phyloP scores from a whole-genome alignment of 768 basidiomycete genomes.

The Macrolepiota dolichaula region DNA sequence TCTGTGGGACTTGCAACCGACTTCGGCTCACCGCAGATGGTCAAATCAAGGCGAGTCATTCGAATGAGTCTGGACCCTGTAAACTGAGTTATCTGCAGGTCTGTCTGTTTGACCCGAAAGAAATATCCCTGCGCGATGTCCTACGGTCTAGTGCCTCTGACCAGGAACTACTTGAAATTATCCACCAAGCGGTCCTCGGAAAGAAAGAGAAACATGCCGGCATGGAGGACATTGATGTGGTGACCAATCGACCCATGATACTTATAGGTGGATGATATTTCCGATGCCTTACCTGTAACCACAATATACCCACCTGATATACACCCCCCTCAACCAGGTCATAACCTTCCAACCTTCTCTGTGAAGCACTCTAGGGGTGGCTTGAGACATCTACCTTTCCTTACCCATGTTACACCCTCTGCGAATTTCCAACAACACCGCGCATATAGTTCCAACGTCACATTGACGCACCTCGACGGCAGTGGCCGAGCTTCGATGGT shows the following conservation, averaged over 20 bases:
- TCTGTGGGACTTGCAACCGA: constrained; percentile 82
- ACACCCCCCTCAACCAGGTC: constrained; percentile 2
- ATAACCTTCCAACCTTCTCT: background rate
- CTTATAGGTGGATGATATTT: constrained; percentile 84
- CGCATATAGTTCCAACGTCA: constrained; percentile 24
- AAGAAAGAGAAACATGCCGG: constrained; percentile 84
- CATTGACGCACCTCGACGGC: constrained; percentile 70
- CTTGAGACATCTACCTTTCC: background rate
- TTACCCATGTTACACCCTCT: background rate
- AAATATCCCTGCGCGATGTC: constrained; percentile 76
- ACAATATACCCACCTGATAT: constrained; percentile 18
- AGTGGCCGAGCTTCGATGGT: constrained; percentile 80
- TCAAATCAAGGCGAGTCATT: constrained; percentile 66
- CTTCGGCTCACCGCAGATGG: constrained; percentile 87
- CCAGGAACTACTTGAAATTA: constrained; percentile 53
- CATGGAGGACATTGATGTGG: constrained; percentile 77
- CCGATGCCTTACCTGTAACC: constrained; percentile 21
- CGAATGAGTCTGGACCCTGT: background rate
- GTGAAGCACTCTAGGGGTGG: background rate
- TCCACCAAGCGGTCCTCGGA: constrained; percentile 59
- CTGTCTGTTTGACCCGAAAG: constrained; percentile 82
- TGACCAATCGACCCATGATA: constrained; percentile 85
- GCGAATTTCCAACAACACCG: background rate
- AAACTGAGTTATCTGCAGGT: constrained; percentile 46
- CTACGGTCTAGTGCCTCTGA: constrained; percentile 67